Base-by-base conservation (phyloP, 2,329 filamentous ascomycete species). In the Pseudogymnoascus sp. region DNA sequence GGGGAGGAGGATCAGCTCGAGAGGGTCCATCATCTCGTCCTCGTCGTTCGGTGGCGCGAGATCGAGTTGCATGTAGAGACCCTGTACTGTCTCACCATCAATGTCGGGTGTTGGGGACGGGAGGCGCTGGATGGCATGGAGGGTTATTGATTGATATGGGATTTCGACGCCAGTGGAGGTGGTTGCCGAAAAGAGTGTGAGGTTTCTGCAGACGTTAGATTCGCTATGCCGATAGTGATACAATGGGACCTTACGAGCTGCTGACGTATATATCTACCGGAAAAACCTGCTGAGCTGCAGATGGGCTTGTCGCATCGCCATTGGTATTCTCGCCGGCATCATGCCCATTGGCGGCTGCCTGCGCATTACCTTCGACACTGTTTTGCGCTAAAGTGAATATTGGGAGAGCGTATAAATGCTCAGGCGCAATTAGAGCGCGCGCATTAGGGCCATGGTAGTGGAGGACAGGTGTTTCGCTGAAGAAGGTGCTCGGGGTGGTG, bases 401-500 rank as follows among this genome's bases (percentile, higher is more conserved):
- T 66, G 62, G 82, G 62, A 90, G 75, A 61, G 75, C 75, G 39
- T 79, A 78, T 23, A 80, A 75, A 68, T 88, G 82, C 41, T 80
- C 77, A 37, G 75, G 77, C 26, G 83, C 78, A 19, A 87, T 76
- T 69, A 83, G 81, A 2, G 87, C 82, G 39, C 82, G 85, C 62
- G 84, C 79, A 63, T 78, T 77, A 11, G 77, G 68, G 39, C 81
- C 78, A 69, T 87, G 83, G 67, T 82, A 83, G 74, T 92, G 84
- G 3, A 92, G 81, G 45, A 92, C 81, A 1, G 89, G 85, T 70
- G 88, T 90, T 29, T 83, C 84, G 68, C 81, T 83, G 69, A 86
- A 87, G 75, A 92, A 93, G 43, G 83, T 87, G 63, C 80, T 78
- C 0, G 90, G 90, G 1, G 90, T 93, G 70, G 86, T 84, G 61